phyloP scores from a whole-genome alignment of 192 early-diverging fungal species.

The Backusella psychrophila region DNA sequence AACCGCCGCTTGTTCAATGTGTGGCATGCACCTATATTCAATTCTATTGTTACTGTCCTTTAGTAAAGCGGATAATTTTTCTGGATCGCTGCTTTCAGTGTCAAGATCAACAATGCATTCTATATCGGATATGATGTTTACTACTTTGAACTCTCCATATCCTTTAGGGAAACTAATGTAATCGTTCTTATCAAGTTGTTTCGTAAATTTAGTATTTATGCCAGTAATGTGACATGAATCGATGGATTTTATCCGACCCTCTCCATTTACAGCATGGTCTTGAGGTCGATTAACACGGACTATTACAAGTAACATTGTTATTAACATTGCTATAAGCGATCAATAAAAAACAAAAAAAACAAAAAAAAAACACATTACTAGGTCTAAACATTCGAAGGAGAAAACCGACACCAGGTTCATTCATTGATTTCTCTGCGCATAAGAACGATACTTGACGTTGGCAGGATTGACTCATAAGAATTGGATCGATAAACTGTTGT shows the following conservation, averaged over 20 bases:
- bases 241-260: constrained; percentile 64
- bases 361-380: constrained; percentile 47
- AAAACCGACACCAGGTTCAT: constrained; percentile 76
- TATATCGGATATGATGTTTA: constrained; percentile 82
- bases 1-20: constrained; percentile 88
- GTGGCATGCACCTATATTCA: constrained; percentile 67
- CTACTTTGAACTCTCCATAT: constrained; percentile 63
- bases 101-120: constrained; percentile 69
- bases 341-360: background rate
- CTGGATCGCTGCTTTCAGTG: constrained; percentile 66
- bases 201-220: constrained; percentile 64
- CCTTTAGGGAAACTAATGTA: constrained; percentile 66
- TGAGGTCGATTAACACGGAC: constrained; percentile 93
- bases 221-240: constrained; percentile 71
- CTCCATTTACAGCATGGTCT: constrained; percentile 74
- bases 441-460: constrained; percentile 75
- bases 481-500: constrained; percentile 87
- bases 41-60: constrained; percentile 49
- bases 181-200: constrained; percentile 60
- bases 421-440: constrained; percentile 86
- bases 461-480: constrained; percentile 82
- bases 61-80: constrained; percentile 47
- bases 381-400: constrained; percentile 73
- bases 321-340: background rate
- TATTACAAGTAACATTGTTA: constrained; percentile 21